Evolutionary conservation across 2,329 filamentous ascomycete genomes (phyloP), one percentile per base, ranked within the genome.

Genomic region (Erysiphe pulchra): DNA sequence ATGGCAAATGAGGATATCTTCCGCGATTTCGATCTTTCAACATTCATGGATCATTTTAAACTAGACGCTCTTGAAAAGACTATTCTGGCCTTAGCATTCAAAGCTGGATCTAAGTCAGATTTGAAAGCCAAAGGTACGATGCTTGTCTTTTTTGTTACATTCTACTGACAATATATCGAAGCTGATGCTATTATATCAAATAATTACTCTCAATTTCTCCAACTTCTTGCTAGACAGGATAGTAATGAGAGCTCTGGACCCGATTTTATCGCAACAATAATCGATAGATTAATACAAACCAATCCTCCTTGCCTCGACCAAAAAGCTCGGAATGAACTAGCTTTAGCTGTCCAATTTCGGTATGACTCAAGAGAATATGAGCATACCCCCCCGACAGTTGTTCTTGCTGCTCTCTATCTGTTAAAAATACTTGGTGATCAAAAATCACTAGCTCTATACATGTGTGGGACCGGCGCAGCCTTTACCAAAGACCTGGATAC

Each of bases 41-140:
- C 80, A 1, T 95, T 98, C 59, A 77, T 95, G 69, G 81, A 92
- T 51, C 86, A 95, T 61, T 98, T 98, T 67, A 85, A 86, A 59
- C 70, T 94, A 46, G 86, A 94, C 63, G 76, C 84, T 10, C 62
- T 94, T 42, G 76, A 85, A 56, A 92, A 92, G 67, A 82, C 83
- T 37, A 73, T 92, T 50, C 69, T 98, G 51, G 83, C 84, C 44
- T 67, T 94, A 47, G 84, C 87, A 4, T 93, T 93, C 62, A 92
- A 87, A 61, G 72, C 77, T 50, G 77, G 77, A n/a, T 73, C 73
- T 37, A 84, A 82, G 54, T 64, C 75, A 47, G 86, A 94, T 59
- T 64, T 98, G 45, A 82, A 84, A 57, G 79, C 78, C 5, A 95
- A 94, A 74, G 87, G 87, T 92, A 62, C 56, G 64, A 59, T 6